These are phyloP conservation scores for Linderniella brevidens DNA, from an alignment of 257 asterid species.

Conservation along the genomic window DNA sequence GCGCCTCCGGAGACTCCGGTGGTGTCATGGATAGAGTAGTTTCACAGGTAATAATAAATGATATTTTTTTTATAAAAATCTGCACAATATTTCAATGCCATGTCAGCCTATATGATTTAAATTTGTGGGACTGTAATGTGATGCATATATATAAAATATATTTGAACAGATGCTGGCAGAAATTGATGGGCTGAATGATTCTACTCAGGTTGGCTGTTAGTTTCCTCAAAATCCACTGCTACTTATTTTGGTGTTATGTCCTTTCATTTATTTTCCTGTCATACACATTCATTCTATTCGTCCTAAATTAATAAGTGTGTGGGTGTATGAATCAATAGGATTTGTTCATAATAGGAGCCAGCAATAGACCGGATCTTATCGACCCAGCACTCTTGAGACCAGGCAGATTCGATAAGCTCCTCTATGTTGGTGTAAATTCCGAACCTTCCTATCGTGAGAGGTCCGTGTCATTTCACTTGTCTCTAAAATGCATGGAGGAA, in stretches of 20 bases:
- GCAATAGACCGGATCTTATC: constrained; percentile 95
- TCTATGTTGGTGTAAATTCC: constrained; percentile 89
- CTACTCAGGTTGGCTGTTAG: constrained; percentile 46
- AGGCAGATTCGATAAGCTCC: constrained; percentile 97
- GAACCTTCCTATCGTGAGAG: constrained; percentile 92
- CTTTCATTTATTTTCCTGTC: not conserved
- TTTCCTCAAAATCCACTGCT: constrained; percentile 3
- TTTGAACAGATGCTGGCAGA: constrained; percentile 77
- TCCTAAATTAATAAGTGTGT: not conserved
- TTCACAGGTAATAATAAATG: constrained; percentile 60
- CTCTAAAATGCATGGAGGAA: not conserved
- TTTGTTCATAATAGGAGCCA: constrained; percentile 93
- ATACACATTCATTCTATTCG: not conserved
- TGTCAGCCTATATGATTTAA: not conserved
- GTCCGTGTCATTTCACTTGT: constrained; percentile 16
- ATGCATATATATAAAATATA: no score
- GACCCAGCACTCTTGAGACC: constrained; percentile 95
- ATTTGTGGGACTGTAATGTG: constrained; percentile 9
- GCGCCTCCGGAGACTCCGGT: constrained; percentile 98
- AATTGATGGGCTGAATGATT: constrained; percentile 87
- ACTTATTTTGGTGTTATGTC: not conserved
- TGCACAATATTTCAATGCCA: not conserved
- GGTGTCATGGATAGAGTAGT: constrained; percentile 98
- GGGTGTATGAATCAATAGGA: constrained; percentile 29
- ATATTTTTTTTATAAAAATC: not conserved